These are phyloP conservation scores for Vanrija sp. DNA, from an alignment of 1,284 basidiomycete genomes.

Conservation along the genomic window DNA sequence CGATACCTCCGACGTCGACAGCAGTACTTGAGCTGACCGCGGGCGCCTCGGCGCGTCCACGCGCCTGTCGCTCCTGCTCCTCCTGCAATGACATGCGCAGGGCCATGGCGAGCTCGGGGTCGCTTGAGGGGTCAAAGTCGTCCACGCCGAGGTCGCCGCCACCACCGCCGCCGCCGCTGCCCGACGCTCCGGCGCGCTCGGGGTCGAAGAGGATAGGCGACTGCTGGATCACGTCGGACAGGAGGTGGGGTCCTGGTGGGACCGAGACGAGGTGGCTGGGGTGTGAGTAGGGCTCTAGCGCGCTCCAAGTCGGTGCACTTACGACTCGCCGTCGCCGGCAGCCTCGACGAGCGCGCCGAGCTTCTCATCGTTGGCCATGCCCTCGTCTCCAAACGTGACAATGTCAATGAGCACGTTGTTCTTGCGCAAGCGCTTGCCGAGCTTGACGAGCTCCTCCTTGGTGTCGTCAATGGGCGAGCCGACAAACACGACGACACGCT, in stretches of 20 bases:
- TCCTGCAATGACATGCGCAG: conserved; percentile 97
- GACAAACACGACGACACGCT: conserved; percentile 89
- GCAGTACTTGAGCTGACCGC: conserved; percentile 9
- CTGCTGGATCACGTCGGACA: conserved; percentile 77
- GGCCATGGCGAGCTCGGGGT: conserved; percentile 97
- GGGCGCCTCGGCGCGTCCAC: conserved; percentile 5
- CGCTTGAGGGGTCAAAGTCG: conserved; percentile 81
- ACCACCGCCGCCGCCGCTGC: conserved; percentile 42
- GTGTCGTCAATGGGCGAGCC: conserved; percentile 74
- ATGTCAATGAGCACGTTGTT: conserved; percentile 97
- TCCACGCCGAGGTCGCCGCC: conserved; percentile 62
- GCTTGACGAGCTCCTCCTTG: conserved; percentile 71
- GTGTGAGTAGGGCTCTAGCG: neutral
- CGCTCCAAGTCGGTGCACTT: conserved; percentile 10
- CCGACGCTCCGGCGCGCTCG: conserved; percentile 60
- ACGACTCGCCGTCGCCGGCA: conserved; percentile 46
- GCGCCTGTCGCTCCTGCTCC: conserved; percentile 62
- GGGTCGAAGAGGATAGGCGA: conserved; percentile 81
- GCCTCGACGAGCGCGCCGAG: conserved; percentile 48
- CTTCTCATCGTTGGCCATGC: conserved; percentile 47
- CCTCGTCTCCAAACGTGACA: conserved; percentile 62
- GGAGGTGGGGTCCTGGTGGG: conserved; percentile 68
- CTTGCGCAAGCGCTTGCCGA: conserved; percentile 98
- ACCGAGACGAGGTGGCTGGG: conserved; percentile 69
- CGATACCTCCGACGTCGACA: conserved; percentile 3